Percentiles rank a stretch among this genome's conserved stretches.
phyloP scores from a whole-genome alignment of 805 yeast genomes.

The Wickerhamiella kazuoi region DNA sequence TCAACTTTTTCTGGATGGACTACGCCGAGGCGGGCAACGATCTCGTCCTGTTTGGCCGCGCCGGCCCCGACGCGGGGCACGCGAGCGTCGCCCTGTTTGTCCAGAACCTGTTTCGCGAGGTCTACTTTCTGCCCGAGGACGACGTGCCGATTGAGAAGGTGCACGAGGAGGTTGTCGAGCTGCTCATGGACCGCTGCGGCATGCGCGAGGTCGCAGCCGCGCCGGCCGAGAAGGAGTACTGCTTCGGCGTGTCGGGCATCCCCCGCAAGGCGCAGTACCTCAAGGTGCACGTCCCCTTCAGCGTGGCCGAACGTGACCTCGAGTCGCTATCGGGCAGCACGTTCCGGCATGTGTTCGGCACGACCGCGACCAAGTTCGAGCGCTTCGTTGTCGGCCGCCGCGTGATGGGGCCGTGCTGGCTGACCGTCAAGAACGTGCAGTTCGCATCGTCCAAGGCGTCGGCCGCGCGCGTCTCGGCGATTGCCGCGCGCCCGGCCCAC shows the following conservation, averaged over 20 bases:
- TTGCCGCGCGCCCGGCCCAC: conserved; percentile 23
- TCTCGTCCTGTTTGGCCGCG: conserved; percentile 66
- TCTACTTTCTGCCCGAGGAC: conserved; percentile 60
- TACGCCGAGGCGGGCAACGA: conserved; percentile 59
- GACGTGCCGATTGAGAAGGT: conserved; percentile 33
- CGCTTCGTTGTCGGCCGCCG: conserved; percentile 65
- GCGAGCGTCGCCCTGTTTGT: conserved; percentile 56
- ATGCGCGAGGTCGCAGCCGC: conserved; percentile 47
- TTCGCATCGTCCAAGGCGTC: conserved; percentile 47
- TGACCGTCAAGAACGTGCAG: conserved; percentile 49
- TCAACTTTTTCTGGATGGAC: conserved; percentile 82
- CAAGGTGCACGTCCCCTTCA: conserved; percentile 55
- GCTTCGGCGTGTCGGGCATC: conserved; percentile 67
- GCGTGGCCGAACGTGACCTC: conserved; percentile 19
- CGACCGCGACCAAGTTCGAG: conserved; percentile 59
- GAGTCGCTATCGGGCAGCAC: conserved; percentile 65
- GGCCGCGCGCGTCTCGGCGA: conserved; percentile 65
- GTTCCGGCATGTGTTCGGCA: conserved; percentile 64
- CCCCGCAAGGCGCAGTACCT: conserved; percentile 70
- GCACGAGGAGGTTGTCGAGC: conserved; percentile 54
- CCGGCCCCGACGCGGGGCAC: conserved; percentile 31
- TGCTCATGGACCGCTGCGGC: conserved; percentile 46
- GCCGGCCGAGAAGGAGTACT: conserved; percentile 60
- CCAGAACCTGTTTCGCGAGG: conserved; percentile 47
- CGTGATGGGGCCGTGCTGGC: conserved; percentile 97